Evolutionary conservation across 2,329 filamentous ascomycete genomes (phyloP).

Genomic region (Penicillium janthinellum): DNA sequence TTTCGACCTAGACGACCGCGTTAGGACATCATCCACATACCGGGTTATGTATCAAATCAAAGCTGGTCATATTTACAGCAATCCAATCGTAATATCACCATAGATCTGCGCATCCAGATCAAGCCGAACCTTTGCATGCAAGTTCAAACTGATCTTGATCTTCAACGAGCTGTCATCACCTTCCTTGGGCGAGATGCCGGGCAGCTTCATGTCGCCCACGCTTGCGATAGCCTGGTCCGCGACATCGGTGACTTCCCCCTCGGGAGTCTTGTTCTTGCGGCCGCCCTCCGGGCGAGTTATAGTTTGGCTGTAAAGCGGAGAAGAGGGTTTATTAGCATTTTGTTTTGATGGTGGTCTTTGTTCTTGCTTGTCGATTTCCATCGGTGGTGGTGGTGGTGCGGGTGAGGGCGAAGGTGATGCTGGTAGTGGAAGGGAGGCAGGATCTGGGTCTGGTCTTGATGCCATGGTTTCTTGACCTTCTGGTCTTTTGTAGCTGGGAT

Average conservation of each 20-base stretch:
- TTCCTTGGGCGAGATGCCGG: slow-evolving; percentile 8
- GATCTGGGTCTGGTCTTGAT: not conserved
- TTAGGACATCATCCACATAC: not conserved
- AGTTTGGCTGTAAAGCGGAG: slow-evolving; percentile 10
- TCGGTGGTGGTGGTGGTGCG: not conserved
- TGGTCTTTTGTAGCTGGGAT: not conserved
- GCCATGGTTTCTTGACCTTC: not conserved
- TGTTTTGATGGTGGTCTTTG: not conserved
- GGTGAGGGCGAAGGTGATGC: not conserved
- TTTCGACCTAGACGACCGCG: not conserved
- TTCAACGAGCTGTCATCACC: slow-evolving; percentile 20
- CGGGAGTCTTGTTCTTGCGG: slow-evolving; percentile 14
- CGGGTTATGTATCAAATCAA: not conserved
- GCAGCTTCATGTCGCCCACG: slow-evolving; percentile 10
- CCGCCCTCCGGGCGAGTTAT: slow-evolving; percentile 7
- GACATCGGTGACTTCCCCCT: slow-evolving; percentile 4
- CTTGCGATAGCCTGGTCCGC: not conserved
- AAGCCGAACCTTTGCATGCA: slow-evolving; percentile 28
- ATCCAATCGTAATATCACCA: slow-evolving; percentile 29
- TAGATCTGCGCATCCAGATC: slow-evolving; percentile 30
- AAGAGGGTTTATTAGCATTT: slow-evolving; percentile 11
- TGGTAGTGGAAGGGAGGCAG: not conserved
- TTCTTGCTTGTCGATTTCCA: not conserved
- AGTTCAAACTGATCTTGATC: slow-evolving; percentile 29
- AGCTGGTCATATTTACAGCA: slow-evolving; percentile 18